Percentiles rank a stretch among this genome's conserved stretches.
These are phyloP conservation scores for Talaromyces pinophilus DNA, from an alignment of 2,329 filamentous ascomycete genomes.

Conservation along the genomic window DNA sequence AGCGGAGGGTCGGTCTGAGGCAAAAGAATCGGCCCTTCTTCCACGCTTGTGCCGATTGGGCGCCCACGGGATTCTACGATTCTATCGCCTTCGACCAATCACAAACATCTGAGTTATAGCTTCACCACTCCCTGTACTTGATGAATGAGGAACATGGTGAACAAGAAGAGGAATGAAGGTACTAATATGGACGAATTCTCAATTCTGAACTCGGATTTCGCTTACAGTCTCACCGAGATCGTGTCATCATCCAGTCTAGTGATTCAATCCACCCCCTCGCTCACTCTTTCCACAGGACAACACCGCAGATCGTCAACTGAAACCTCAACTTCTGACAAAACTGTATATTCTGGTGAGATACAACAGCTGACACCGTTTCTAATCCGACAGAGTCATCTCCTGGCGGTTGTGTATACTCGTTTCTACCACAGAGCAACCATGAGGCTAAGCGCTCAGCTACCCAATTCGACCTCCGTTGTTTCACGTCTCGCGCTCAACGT, in stretches of 20 bases:
- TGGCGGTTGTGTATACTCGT: constrained; percentile 11
- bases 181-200: background rate
- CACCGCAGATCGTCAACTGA: background rate
- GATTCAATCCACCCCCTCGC: background rate
- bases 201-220: background rate
- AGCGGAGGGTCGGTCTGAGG: background rate
- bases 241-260: background rate
- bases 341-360: background rate
- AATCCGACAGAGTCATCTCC: constrained; percentile 4
- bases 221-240: background rate
- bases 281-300: background rate
- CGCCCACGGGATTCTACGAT: constrained; percentile 15
- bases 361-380: background rate
- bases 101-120: background rate
- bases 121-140: background rate
- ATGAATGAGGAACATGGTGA: background rate
- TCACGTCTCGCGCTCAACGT: constrained; percentile 13
- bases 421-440: background rate
- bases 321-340: background rate
- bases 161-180: background rate
- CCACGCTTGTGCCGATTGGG: constrained; percentile 13
- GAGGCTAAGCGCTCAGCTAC: constrained; percentile 12
- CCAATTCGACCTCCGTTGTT: constrained; percentile 10
- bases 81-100: constrained; percentile 18
- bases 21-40: constrained; percentile 14